These are phyloP conservation scores for Fusarium temperatum DNA, from an alignment of 2,329 filamentous ascomycete genomes.

Conservation along the genomic window DNA sequence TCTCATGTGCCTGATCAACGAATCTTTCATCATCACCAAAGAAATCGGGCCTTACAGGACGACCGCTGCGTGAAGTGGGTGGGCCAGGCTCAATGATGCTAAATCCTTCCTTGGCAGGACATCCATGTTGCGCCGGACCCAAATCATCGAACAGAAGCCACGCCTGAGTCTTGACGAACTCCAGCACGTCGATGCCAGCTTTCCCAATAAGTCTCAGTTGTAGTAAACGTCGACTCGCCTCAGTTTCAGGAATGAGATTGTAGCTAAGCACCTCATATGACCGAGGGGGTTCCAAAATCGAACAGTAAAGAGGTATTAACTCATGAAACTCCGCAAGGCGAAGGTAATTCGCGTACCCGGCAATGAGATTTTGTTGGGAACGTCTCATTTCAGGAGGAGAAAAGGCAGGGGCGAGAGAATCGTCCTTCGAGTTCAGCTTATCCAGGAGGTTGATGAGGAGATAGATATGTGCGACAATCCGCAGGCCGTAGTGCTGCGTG, in stretches of 20 bases:
- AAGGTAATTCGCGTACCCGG: conserved; percentile 83
- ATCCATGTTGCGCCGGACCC: conserved; percentile 43
- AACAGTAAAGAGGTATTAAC: conserved; percentile 87
- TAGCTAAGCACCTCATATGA: conserved; percentile 77
- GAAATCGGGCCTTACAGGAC: conserved; percentile 75
- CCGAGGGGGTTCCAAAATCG: conserved; percentile 73
- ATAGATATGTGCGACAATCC: conserved; percentile 73
- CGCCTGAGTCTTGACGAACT: conserved; percentile 77
- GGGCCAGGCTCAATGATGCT: conserved; percentile 58
- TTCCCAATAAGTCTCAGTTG: conserved; percentile 80
- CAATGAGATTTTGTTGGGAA: conserved; percentile 78
- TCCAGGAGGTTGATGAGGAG: conserved; percentile 74
- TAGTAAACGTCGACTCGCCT: conserved; percentile 69
- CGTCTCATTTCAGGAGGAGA: conserved; percentile 46
- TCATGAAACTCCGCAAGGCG: conserved; percentile 77
- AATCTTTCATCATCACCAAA: conserved; percentile 68
- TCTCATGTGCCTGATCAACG: conserved; percentile 70
- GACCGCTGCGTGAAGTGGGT: conserved; percentile 55
- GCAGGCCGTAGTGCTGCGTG: conserved; percentile 70
- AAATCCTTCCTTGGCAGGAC: conserved; percentile 57
- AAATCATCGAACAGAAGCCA: conserved; percentile 61
- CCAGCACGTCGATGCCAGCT: conserved; percentile 75
- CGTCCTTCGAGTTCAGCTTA: conserved; percentile 54
- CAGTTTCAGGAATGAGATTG: conserved; percentile 78
- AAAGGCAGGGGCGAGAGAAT: conserved; percentile 12